Conservation (phyloP, 2,329 filamentous ascomycete species). For the Colletotrichum navitas region DNA sequence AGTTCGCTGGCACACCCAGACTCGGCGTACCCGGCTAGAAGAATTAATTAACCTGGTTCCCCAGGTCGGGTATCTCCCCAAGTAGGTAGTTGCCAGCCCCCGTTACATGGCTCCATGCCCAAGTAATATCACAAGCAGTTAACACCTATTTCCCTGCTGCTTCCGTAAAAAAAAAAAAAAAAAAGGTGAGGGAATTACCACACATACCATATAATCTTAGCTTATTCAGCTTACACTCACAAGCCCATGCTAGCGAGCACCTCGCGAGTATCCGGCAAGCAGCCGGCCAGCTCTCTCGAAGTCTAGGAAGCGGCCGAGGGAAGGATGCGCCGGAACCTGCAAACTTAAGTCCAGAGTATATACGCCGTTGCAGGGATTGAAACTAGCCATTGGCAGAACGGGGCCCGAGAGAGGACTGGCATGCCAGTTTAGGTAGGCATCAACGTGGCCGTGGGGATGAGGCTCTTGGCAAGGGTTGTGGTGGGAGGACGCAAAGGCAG, state of each 20-base stretch:
- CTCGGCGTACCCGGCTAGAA: neutral
- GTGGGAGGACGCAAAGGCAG: neutral
- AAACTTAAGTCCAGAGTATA: too few relatives aligned
- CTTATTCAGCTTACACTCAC: neutral
- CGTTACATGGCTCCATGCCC: neutral
- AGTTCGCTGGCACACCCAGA: neutral
- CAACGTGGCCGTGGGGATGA: slow-evolving; percentile 27
- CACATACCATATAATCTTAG: neutral
- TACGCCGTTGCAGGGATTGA: neutral
- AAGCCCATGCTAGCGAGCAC: neutral
- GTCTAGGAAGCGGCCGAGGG: too few relatives aligned
- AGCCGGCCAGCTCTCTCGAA: neutral
- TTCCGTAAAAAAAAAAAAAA: neutral
- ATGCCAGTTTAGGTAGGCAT: slow-evolving; percentile 3
- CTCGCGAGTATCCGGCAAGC: neutral
- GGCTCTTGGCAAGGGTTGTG: slow-evolving; percentile 17
- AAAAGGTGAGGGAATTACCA: neutral
- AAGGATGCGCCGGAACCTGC: too few relatives aligned
- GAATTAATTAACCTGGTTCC: neutral
- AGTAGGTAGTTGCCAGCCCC: neutral
- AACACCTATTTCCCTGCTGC: neutral
- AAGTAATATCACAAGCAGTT: neutral
- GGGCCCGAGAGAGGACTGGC: slow-evolving; percentile 14
- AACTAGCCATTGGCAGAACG: neutral
- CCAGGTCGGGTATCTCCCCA: neutral